Base-by-base conservation (phyloP, 225 moss, liverwort and hornwort genomes). In the Thuidium tamariscinum region DNA sequence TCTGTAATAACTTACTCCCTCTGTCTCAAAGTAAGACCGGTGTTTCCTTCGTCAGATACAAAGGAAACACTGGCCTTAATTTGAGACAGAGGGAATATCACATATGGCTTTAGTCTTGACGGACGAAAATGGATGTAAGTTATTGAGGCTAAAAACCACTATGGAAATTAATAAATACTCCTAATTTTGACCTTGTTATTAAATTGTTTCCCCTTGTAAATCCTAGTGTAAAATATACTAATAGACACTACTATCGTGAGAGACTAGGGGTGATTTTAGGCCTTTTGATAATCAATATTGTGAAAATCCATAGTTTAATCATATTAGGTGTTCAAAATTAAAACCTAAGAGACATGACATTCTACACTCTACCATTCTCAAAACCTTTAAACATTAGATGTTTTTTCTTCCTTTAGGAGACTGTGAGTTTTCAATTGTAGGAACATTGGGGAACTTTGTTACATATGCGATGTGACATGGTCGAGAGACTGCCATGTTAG, bases 301-400 rank as follows among this genome's bases (percentile, higher is more conserved):
- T 11, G 1, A 19, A 48, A 48, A 18, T 30, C 30, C 9, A 18
- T 30, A 46, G 4, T 17, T 73, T 46, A 4, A 11, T 73, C 1
- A 11, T 73, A 7, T 0, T n/a, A n/a, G 2, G 0, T 32, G 32
- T 48, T 46, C 4, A 11, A 20, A 72, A 72, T 29, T 46, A 10
- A 46, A 30, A 18, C 4, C 4, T 2, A 19, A 19, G 32, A 30
- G 11, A 48, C 0, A 30, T 18, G 1, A 18, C 29, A 46, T 73
- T 32, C 11, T 32, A 20, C 32, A 7, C 7, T 73, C 49, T 4
- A 73, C 4, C 11, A 19, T 41, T 41, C 2, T 41, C 8, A 26
- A 14, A 26, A 0, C 13, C 42, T 9, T 70, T 27, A 3, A 4
- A 42, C 9, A 16, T 2, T 0, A 70, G n/a, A n/a, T n/a, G n/a